Evolutionary conservation across 1,139 yeast genomes (phyloP), one percentile per base, ranked within the genome.

Genomic region (Suhomyces bolitotheri): DNA sequence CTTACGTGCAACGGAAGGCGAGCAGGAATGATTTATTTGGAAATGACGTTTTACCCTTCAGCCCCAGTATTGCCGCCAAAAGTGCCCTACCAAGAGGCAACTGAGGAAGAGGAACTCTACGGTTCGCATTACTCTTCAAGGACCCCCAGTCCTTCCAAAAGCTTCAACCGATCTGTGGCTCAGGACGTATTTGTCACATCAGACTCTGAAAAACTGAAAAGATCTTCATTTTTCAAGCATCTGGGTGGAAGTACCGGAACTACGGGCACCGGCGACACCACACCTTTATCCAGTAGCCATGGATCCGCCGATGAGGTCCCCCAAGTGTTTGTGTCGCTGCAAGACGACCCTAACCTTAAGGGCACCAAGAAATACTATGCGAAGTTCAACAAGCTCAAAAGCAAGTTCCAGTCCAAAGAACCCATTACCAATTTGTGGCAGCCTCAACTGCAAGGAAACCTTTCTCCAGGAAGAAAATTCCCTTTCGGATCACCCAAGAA

Each of bases 11-110:
- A 78, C 38, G 82, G 80, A n/a, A 76, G 80, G 49, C 78, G 85
- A 37, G 96, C 97, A 1, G 98, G 98, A 1, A 86, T 79, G 60
- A 78, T 92, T 1, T 90, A 82, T 58, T 63, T 94, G 36, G 97
- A 92, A 53, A 82, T 92, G 84, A 88, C 97, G 0, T 92, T 87
- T 53, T 88, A 87, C 54, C 94, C 96, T 0, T 60, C 72, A 12
- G 71, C 76, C 2, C 81, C 78, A 0, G 51, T 70, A 6, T 46
- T 66, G 24, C 79, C 77, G 2, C 73, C 76, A 2, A 71, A 71
- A 40, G 38, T 66, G 3, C 33, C 40, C 10, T 15, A 20, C 7
- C 28, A 26, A 1, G 25, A 19, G 8, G 20, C 25, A 9, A n/a
- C 16, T 4, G 34, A 32, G n/a, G 33, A 22, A 33, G 36, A 11